These are phyloP conservation scores for Triadica sebifera DNA, from an alignment of 345 rosid species.

Conservation along the genomic window DNA sequence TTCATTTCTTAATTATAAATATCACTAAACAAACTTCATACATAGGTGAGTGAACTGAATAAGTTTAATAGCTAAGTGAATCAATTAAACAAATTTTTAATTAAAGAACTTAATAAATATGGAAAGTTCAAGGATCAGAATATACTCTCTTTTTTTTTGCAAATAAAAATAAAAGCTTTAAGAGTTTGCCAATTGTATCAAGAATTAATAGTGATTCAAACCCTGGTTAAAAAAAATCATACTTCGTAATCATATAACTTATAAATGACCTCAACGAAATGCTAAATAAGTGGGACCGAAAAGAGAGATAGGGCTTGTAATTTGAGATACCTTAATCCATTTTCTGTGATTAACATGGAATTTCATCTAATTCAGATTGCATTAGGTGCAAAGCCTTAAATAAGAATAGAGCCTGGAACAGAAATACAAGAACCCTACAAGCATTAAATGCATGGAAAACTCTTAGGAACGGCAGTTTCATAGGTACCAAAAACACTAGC, in stretches of 20 bases:
- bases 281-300: not conserved
- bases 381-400: not conserved
- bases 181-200: no score
- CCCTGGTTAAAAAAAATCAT: not conserved
- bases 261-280: not conserved
- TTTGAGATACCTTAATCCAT: not conserved
- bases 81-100: no score
- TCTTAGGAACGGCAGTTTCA: not conserved
- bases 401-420: not conserved
- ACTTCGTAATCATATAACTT: not conserved
- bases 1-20: no score
- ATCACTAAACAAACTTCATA: no score
- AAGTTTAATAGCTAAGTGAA: no score
- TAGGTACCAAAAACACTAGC: not conserved
- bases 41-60: no score
- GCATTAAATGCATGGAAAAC: not conserved
- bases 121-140: no score
- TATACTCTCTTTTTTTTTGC: no score
- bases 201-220: no score
- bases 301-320: not conserved
- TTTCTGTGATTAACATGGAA: not conserved
- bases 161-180: no score
- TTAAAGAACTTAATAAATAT: no score
- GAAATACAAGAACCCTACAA: not conserved
- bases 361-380: not conserved